A percentile compares a stretch with the other conserved stretches of the same genome.
Conservation (phyloP, 768 basidiomycete genomes). For the Saitozyma sp. region DNA sequence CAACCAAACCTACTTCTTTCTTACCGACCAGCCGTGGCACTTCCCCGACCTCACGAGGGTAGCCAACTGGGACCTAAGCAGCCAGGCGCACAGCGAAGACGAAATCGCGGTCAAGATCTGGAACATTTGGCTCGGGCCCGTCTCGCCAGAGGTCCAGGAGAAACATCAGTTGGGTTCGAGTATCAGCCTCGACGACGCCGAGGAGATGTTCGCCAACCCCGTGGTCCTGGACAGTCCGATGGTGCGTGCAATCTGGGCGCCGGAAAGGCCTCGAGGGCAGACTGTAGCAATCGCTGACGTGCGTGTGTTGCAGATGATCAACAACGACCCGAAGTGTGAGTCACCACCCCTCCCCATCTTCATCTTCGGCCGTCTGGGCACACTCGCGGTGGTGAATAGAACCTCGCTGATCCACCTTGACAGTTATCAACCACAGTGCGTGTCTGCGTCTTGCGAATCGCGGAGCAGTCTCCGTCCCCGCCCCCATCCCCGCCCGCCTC, state of each 20-base stretch:
- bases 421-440: slow-evolving; percentile 31
- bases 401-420: neutral
- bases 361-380: no score
- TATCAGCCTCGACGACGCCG: no score
- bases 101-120: no score
- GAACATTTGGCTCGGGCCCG: no score
- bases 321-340: slow-evolving; percentile 38
- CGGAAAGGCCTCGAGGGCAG: neutral
- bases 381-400: neutral
- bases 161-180: no score
- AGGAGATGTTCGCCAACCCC: no score
- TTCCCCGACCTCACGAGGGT: slow-evolving; percentile 13
- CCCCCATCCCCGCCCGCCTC: no score
- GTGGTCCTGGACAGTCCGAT: neutral
- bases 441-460: neutral
- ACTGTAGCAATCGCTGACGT: neutral
- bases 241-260: neutral
- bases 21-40: slow-evolving; percentile 32
- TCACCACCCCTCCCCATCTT: neutral
- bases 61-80: no score
- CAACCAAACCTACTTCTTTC: slow-evolving; percentile 29
- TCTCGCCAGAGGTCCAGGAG: no score
- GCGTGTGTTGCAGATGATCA: slow-evolving; percentile 34
- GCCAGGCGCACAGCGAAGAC: no score
- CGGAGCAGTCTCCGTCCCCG: no score